Percentiles rank a stretch among this genome's conserved stretches.
Evolutionary conservation across 306 rosid species (phyloP).

Genomic region (Ceratonia siliqua): DNA sequence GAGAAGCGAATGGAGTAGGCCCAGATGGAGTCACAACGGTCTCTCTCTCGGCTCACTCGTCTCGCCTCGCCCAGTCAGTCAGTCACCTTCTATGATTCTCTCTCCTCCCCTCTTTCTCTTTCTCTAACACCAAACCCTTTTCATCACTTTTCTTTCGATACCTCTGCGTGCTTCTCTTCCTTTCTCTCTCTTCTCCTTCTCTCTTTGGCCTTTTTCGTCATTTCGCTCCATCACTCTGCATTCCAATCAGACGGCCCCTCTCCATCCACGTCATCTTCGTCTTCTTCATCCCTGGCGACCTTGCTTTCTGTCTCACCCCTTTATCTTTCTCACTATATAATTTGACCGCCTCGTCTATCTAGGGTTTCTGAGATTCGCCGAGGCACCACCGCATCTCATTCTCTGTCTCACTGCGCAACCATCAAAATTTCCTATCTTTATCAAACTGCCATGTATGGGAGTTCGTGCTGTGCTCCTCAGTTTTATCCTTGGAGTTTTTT

Average conservation of each 20-base stretch:
- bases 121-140: neutral
- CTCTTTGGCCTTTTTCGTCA: conserved; percentile 48
- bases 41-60: neutral
- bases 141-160: neutral
- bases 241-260: conserved; percentile 56
- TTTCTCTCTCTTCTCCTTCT: neutral
- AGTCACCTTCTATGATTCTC: neutral
- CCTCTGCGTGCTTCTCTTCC: neutral
- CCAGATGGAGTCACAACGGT: neutral
- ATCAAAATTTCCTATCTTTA: neutral
- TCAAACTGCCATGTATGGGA: neutral
- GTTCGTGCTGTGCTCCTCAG: conserved; percentile 22
- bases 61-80: neutral
- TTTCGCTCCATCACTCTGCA: conserved; percentile 40
- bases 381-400: neutral
- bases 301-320: conserved; percentile 37
- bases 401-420: conserved; percentile 22
- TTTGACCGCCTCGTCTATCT: conserved; percentile 38
- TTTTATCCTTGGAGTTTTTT: conserved; percentile 30
- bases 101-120: neutral
- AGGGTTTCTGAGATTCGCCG: conserved; percentile 58
- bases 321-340: conserved; percentile 35
- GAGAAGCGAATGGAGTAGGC: neutral
- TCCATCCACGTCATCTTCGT: conserved; percentile 70
- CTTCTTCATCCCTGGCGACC: conserved; percentile 51